Conservation (phyloP, 495 filamentous ascomycete species). For the Penicillium robsamsonii region DNA sequence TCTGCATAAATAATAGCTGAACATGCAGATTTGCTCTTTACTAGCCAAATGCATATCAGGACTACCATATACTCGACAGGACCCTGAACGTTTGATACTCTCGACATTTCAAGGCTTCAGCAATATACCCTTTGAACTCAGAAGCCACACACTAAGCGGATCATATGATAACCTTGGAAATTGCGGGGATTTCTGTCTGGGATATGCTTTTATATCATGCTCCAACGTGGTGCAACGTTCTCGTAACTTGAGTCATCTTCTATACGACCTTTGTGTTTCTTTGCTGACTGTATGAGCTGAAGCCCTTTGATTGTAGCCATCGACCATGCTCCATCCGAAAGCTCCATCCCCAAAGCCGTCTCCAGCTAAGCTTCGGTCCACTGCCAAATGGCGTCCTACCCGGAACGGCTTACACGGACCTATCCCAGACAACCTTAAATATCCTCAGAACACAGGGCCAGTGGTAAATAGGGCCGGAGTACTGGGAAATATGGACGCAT, state of each 20-base stretch:
- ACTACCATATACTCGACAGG: not conserved
- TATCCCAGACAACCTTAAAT: not conserved
- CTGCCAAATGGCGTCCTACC: not conserved
- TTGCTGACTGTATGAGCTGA: constrained; percentile 16
- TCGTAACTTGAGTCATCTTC: constrained; percentile 1
- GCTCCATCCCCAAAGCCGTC: not conserved
- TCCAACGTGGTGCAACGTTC: constrained; percentile 1
- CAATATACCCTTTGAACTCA: constrained; percentile 8
- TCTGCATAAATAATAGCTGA: not conserved
- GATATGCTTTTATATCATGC: not conserved
- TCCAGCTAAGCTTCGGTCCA: not conserved
- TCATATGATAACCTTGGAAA: constrained; percentile 4
- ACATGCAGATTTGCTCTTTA: not conserved
- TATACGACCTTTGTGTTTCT: constrained; percentile 1
- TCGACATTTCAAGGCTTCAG: not conserved
- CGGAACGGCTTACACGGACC: no score
- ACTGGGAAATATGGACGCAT: not conserved
- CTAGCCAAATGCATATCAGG: no score
- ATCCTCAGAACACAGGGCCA: not conserved
- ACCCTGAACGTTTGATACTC: not conserved
- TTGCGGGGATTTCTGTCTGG: not conserved
- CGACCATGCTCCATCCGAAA: not conserved
- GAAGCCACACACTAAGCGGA: constrained; percentile 11
- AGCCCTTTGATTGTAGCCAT: not conserved
- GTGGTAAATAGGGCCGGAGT: not conserved